Percentiles rank a stretch among this genome's conserved stretches.
These are phyloP conservation scores for Emmonsiellopsis sp. DNA, from an alignment of 2,329 filamentous ascomycete genomes.

Conservation along the genomic window DNA sequence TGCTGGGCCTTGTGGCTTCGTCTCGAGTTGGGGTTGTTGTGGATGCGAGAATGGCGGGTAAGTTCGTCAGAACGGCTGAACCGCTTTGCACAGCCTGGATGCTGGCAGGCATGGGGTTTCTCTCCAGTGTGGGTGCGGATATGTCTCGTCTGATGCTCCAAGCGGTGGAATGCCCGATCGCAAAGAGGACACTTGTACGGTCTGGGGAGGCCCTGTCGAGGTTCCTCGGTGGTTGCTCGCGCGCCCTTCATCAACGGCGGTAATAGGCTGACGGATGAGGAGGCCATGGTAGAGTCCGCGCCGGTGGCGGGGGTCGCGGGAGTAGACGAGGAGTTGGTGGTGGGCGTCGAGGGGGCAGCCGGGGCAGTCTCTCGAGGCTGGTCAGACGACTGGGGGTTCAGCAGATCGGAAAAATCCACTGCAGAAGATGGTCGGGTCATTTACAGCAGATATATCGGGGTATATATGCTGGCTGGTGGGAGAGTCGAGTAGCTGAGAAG, in stretches of 20 bases:
- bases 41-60: conserved; percentile 92
- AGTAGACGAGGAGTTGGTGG: conserved; percentile 12
- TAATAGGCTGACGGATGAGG: conserved; percentile 32
- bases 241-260: conserved; percentile 35
- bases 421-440: conserved; percentile 67
- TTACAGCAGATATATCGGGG: conserved; percentile 34
- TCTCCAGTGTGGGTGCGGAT: conserved; percentile 97
- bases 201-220: conserved; percentile 71
- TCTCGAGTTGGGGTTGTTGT: conserved; percentile 97
- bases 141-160: conserved; percentile 87
- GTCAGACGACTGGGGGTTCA: conserved; percentile 49
- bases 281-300: conserved; percentile 30
- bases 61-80: conserved; percentile 95
- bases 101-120: conserved; percentile 94
- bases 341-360: conserved; percentile 11
- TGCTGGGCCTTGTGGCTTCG: conserved; percentile 71
- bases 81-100: conserved; percentile 90
- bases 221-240: conserved; percentile 50
- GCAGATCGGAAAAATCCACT: conserved; percentile 66
- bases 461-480: conserved; percentile 10
- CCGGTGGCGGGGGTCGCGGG: conserved; percentile 19
- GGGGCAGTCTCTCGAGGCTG: conserved; percentile 6
- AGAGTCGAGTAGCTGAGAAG: conserved; percentile 7
- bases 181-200: conserved; percentile 98
- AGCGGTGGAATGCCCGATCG: conserved; percentile 95